Base-by-base conservation (phyloP, 2,329 filamentous ascomycete genomes). In the Pseudocercospora vitis region DNA sequence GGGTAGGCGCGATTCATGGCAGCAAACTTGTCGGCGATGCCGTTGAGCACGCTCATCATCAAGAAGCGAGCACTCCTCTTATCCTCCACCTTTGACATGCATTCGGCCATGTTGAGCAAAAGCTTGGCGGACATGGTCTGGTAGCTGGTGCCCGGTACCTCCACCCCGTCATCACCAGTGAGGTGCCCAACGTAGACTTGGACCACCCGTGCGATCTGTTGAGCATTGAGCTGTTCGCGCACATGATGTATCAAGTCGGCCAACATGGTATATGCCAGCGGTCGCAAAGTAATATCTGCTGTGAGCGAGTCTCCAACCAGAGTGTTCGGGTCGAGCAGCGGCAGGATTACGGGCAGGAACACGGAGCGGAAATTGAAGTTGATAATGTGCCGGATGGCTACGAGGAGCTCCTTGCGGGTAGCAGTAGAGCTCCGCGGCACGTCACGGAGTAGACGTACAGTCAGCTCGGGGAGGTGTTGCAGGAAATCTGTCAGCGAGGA, bases 51-150 rank as follows among this genome's bases (percentile, higher is more conserved):
- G 84, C 95, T 94, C 67, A 99, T 90, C 57, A 99, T 76, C 70
- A 96, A 96, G 70, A 97, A 91, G 4, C 95, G 86, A 19, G 94
- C 94, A 70, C 99, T 92, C 37, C 87, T 84, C 74, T 97, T 99
- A 69, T 96, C 89, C 16, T 88, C 87, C 63, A 99, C 81, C 71
- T 92, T 95, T 1, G 91, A 89, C 67, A 99, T 99, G 70, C 90
- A 95, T 66, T 99, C 95, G 0, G 92, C 94, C 90, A 99, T 95
- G 70, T 99, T 99, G 9, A 99, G 78, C 0, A 99, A 78, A 2
- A 99, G 78, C 71, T 97, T 99, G 0, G 94, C 95, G 65, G 94
- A 97, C 94, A 99, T 99, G 0, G 94, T 99, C 72, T 99, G 95
- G 68, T 99, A 99, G 71, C 92, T 99, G 0, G 95, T 97, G 7